phyloP scores from a whole-genome alignment of 2,329 filamentous ascomycete genomes.

The Endothia cerciana region DNA sequence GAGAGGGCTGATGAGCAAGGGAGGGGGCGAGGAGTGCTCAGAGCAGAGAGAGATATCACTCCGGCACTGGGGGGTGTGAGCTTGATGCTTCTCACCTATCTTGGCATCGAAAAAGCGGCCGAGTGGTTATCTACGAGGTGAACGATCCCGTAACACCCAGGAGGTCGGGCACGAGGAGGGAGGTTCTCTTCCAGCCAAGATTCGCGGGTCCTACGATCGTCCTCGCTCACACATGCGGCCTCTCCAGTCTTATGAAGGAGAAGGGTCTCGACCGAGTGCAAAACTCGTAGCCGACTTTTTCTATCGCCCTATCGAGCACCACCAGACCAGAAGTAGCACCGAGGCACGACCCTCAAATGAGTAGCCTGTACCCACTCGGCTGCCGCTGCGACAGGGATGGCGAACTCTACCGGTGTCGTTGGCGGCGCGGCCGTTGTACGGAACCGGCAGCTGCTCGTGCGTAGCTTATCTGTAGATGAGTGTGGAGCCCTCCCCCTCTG shows the following conservation, averaged over 20 bases:
- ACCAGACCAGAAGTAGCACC: neutral
- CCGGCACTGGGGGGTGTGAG: neutral
- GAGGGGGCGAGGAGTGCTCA: neutral
- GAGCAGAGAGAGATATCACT: neutral
- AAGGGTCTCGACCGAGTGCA: neutral
- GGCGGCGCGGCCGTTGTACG: neutral
- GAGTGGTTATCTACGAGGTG: neutral
- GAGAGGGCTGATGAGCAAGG: no score
- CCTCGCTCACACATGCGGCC: neutral
- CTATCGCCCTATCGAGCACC: neutral
- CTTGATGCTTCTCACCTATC: neutral
- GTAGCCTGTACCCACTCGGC: neutral
- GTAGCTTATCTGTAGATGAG: slow-evolving; percentile 7
- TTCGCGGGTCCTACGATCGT: neutral
- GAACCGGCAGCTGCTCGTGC: slow-evolving; percentile 7
- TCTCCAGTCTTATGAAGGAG: neutral
- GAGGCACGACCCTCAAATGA: slow-evolving; percentile 2
- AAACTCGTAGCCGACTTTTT: neutral
- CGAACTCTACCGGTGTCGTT: neutral
- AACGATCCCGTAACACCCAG: neutral
- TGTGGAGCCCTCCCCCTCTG: no score
- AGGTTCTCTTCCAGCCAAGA: neutral
- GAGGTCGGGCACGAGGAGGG: neutral
- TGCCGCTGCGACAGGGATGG: neutral
- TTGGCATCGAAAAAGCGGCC: neutral